A percentile compares a stretch with the other conserved stretches of the same genome.
Conservation (phyloP, 495 filamentous ascomycete species). For the Xylaria longipes region DNA sequence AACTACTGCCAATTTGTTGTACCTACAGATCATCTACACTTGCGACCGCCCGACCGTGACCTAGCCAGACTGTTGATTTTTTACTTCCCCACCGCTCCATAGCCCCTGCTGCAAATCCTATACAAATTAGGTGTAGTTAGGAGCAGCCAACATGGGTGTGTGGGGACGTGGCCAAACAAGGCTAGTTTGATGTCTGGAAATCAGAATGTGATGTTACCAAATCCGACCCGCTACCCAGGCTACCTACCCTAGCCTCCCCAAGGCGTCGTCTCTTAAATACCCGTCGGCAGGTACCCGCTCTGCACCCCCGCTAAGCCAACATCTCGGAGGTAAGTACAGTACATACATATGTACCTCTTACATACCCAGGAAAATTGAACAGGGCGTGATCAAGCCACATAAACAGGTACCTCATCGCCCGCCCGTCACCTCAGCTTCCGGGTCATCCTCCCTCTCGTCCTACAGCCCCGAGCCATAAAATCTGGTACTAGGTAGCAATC, state of each 20-base stretch:
- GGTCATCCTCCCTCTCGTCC: neutral
- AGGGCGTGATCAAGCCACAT: conserved; percentile 29
- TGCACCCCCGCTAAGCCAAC: conserved; percentile 11
- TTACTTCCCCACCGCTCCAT: too few relatives aligned
- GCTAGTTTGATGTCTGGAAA: too few relatives aligned
- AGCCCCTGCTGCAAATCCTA: too few relatives aligned
- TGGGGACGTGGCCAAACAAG: too few relatives aligned
- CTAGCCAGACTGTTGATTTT: too few relatives aligned
- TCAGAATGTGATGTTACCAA: too few relatives aligned
- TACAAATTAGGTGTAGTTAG: too few relatives aligned
- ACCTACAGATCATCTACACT: too few relatives aligned
- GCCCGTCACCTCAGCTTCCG: neutral
- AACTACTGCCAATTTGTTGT: too few relatives aligned
- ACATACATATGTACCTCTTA: neutral
- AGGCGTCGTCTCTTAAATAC: conserved; percentile 12
- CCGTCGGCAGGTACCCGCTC: conserved; percentile 29
- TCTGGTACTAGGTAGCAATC: neutral
- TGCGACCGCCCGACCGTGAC: too few relatives aligned
- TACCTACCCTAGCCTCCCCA: neutral
- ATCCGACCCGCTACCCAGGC: neutral
- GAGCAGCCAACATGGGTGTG: too few relatives aligned
- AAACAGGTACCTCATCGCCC: neutral
- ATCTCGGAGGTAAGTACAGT: neutral
- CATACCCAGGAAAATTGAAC: neutral
- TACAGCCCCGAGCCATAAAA: neutral